Conservation (phyloP, 768 basidiomycete species). For the Kwoniella dejecticola region DNA sequence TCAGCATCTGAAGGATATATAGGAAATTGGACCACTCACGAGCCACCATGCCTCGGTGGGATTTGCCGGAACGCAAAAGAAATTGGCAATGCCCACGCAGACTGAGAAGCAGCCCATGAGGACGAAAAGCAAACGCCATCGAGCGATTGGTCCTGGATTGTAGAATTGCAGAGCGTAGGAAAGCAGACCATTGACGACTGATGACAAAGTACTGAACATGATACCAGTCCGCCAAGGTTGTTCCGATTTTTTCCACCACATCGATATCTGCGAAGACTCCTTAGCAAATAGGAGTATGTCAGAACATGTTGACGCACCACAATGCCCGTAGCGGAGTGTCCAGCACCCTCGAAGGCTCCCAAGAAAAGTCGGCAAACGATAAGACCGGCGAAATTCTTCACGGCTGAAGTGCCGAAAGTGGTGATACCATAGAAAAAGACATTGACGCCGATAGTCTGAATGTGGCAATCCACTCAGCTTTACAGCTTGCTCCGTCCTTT, state of each 20-base stretch:
- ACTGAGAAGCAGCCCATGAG: constrained; percentile 33
- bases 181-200: constrained; percentile 32
- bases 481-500: too few species aligned
- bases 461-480: too few species aligned
- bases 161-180: constrained; percentile 21
- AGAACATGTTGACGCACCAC: constrained; percentile 54
- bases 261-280: constrained; percentile 6
- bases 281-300: constrained; percentile 33
- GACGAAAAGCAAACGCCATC: constrained; percentile 35
- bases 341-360: constrained; percentile 35
- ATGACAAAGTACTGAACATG: constrained; percentile 41
- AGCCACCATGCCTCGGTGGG: constrained; percentile 40
- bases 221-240: constrained; percentile 36
- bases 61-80: constrained; percentile 28
- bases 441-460: constrained; percentile 29
- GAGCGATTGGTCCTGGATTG: constrained; percentile 9
- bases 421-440: constrained; percentile 33
- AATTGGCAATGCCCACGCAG: constrained; percentile 25
- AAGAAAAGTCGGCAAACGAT: constrained; percentile 34
- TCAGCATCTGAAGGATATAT: not conserved
- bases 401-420: constrained; percentile 24
- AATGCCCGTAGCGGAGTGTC: constrained; percentile 14
- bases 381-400: constrained; percentile 29
- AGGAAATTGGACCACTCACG: constrained; percentile 3
- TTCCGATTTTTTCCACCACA: constrained; percentile 36